Evolutionary conservation across 768 basidiomycete genomes (phyloP).

Genomic region (Calocera viscosa): DNA sequence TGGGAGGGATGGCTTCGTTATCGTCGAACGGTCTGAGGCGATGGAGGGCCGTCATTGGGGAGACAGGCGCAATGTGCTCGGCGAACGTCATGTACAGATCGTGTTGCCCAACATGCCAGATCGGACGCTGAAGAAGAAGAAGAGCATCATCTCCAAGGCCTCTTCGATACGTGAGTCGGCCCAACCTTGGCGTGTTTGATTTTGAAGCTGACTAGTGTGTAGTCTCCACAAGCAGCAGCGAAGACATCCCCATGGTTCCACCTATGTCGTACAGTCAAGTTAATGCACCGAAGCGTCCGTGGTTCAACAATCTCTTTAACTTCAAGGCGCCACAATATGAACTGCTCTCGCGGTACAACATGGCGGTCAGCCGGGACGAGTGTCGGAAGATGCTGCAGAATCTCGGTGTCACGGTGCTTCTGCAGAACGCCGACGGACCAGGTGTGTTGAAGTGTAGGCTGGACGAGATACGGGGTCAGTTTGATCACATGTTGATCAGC

Average conservation of each 20-base stretch:
- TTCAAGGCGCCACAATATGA: conserved; percentile 55
- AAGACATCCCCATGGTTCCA: conserved; percentile 1
- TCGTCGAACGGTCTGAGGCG: neutral
- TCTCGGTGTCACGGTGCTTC: conserved; percentile 55
- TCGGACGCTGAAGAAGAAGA: neutral
- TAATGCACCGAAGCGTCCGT: conserved; percentile 46
- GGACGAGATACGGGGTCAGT: conserved; percentile 43
- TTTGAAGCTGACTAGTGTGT: neutral
- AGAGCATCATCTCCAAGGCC: neutral
- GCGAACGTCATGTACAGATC: conserved; percentile 38
- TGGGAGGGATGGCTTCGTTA: neutral
- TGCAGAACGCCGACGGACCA: conserved; percentile 45
- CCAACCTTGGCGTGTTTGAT: too few relatives aligned
- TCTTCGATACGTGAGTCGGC: neutral
- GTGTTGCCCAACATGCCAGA: conserved; percentile 32
- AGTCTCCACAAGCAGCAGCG: conserved; percentile 4
- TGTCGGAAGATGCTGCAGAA: conserved; percentile 59
- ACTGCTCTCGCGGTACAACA: conserved; percentile 47
- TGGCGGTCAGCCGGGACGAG: conserved; percentile 55
- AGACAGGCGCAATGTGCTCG: conserved; percentile 17
- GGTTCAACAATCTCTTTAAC: conserved; percentile 83
- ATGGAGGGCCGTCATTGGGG: neutral
- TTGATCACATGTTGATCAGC: neutral
- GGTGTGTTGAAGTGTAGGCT: conserved; percentile 65
- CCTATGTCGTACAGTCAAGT: neutral